Base-by-base conservation (phyloP, 2,329 filamentous ascomycete species). In the Penicillium sp. region DNA sequence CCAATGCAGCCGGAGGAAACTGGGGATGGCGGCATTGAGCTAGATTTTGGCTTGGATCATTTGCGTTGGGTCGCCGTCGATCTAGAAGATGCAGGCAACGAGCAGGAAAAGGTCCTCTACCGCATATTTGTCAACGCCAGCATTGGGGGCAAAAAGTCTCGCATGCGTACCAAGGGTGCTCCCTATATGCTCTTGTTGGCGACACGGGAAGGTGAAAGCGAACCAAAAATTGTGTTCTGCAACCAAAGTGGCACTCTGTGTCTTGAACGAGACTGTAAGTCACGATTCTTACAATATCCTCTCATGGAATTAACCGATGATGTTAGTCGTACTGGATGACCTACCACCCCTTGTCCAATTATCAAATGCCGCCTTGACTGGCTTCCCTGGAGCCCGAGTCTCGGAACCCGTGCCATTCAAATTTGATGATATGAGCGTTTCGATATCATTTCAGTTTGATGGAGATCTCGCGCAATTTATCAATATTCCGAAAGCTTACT, bases 171-270 rank as follows among this genome's bases (percentile, higher is more conserved):
- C 3, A 63, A 61, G 42, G 58, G 59, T 6, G 64, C 64, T 17
- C 62, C 64, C 6, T 67, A 67, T 33, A 63, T 67, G 63, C 54
- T 67, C 5, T 48, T 66, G 8, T 19, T 67, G 12, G 62, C 59
- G 9, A 61, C 61, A 2, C 58, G 53, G 21, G 59, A 65, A 3
- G 64, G 64, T 3, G 63, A 66, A 47, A 65, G 61, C 34, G 64
- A 67, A 37, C 64, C 63, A 2, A 66, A 62, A 28, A 54, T 67
- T 19, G 58, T 63, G 7, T 45, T 67, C 15, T 65, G 63, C 43
- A 67, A 67, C 22, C 64, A 67, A 49, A 65, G 59, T 41, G 63
- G 64, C 8, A 60, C 60, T 9, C 51, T 67, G 26, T 62, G 56
- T 43, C 39, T 67, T 5, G 61, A 65, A 29, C 44, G 64, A 41